Percentiles rank a stretch among this genome's conserved stretches.
phyloP scores from a whole-genome alignment of 2,329 filamentous ascomycete species.

The Ascosphaera aggregata region DNA sequence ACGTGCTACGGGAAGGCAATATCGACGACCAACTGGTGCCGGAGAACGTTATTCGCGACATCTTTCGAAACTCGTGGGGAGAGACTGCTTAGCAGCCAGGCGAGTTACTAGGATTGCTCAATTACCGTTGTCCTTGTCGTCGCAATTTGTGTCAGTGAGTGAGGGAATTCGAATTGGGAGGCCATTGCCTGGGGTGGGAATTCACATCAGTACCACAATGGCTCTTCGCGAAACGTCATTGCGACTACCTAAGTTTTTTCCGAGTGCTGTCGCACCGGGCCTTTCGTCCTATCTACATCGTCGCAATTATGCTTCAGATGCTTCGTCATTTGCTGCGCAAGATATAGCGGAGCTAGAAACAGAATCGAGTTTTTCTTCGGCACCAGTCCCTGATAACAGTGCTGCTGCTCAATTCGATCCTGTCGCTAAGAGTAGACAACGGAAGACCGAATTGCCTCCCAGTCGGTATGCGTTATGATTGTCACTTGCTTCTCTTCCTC shows the following conservation, averaged over 20 bases:
- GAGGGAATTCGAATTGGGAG: too few species aligned
- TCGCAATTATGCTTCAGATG: constrained; percentile 25
- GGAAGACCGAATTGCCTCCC: constrained; percentile 22
- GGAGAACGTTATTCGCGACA: too few species aligned
- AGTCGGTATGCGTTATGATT: constrained; percentile 25
- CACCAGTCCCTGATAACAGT: constrained; percentile 14
- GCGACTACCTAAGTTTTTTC: constrained; percentile 16
- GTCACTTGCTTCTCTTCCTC: neutral
- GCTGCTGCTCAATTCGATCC: constrained; percentile 27
- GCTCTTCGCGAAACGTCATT: constrained; percentile 18
- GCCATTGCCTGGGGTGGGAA: constrained; percentile 8
- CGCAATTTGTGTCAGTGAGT: too few species aligned
- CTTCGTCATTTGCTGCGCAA: constrained; percentile 11
- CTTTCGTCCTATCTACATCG: constrained; percentile 12
- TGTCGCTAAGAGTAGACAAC: constrained; percentile 21
- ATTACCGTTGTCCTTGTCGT: too few species aligned
- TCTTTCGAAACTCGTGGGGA: too few species aligned
- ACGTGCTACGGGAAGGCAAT: too few species aligned
- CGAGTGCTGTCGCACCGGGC: constrained; percentile 13
- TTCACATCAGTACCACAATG: constrained; percentile 10
- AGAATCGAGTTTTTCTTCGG: constrained; percentile 20
- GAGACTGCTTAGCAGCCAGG: too few species aligned
- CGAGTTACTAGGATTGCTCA: too few species aligned
- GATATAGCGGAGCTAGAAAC: constrained; percentile 23
- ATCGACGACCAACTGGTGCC: too few species aligned